phyloP scores from a whole-genome alignment of 768 basidiomycete genomes.

The Pleurotus giganteus region DNA sequence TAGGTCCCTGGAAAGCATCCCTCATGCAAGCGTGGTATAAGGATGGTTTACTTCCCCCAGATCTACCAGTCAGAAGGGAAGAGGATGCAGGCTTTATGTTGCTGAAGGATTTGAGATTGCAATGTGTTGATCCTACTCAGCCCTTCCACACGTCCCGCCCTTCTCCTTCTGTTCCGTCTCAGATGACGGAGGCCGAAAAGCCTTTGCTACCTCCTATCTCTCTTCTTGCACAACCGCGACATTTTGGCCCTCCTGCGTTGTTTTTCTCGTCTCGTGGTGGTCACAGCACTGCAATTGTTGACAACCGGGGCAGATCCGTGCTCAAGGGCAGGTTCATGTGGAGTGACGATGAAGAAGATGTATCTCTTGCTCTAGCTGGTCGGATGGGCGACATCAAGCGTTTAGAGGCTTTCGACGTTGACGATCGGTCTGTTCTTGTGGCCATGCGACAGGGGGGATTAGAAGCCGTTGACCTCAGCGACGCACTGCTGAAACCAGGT shows the following conservation, averaged over 20 bases:
- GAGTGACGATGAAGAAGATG: slow-evolving; percentile 65
- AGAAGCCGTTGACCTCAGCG: slow-evolving; percentile 76
- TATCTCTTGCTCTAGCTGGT: slow-evolving; percentile 31
- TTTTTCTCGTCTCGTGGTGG: slow-evolving; percentile 90
- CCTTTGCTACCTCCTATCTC: slow-evolving; percentile 74
- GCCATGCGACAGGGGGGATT: slow-evolving; percentile 86
- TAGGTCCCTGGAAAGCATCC: slow-evolving; percentile 86
- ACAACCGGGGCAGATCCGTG: slow-evolving; percentile 81
- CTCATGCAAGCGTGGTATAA: slow-evolving; percentile 91
- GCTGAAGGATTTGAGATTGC: slow-evolving; percentile 72
- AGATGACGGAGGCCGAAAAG: slow-evolving; percentile 35
- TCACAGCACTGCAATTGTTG: slow-evolving; percentile 85
- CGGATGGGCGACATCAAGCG: slow-evolving; percentile 83
- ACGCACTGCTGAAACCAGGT: slow-evolving; percentile 76
- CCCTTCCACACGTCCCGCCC: slow-evolving; percentile 62
- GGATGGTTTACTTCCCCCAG: slow-evolving; percentile 77
- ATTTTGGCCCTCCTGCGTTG: slow-evolving; percentile 83
- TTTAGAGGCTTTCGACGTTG: slow-evolving; percentile 78
- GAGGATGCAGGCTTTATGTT: slow-evolving; percentile 67
- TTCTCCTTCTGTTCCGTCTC: slow-evolving; percentile 22
- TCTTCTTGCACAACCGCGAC: slow-evolving; percentile 71
- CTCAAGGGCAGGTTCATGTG: slow-evolving; percentile 78
- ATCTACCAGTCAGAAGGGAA: slow-evolving; percentile 78
- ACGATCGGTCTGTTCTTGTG: slow-evolving; percentile 73
- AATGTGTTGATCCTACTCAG: slow-evolving; percentile 78